phyloP scores from a whole-genome alignment of 2,329 filamentous ascomycete genomes.

The Venturia asperata region DNA sequence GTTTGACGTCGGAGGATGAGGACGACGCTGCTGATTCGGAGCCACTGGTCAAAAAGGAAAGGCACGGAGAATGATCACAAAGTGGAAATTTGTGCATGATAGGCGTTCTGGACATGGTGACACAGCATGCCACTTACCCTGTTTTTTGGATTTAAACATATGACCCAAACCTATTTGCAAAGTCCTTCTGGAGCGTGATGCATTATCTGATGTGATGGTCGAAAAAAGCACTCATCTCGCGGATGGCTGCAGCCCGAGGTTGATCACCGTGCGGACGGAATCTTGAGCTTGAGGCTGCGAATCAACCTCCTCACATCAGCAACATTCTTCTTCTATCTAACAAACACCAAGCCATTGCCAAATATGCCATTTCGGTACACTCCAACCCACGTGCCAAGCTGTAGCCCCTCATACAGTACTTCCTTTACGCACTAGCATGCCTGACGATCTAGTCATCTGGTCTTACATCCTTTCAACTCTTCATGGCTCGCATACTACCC shows the following conservation, averaged over 20 bases:
- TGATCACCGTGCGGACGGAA: background rate
- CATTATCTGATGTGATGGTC: background rate
- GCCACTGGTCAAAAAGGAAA: conserved; percentile 15
- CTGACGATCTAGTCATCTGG: background rate
- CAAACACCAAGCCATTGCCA: background rate
- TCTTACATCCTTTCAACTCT: background rate
- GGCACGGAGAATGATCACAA: background rate
- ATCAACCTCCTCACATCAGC: background rate
- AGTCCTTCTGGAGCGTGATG: background rate
- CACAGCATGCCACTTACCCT: background rate
- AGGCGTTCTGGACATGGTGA: conserved; percentile 10
- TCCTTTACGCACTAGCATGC: background rate
- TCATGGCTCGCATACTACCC: conserved; percentile 4
- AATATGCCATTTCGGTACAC: background rate
- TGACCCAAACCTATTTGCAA: background rate
- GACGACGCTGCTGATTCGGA: conserved; percentile 33
- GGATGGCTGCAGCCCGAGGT: background rate
- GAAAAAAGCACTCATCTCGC: background rate
- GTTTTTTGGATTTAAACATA: background rate
- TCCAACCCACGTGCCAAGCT: background rate
- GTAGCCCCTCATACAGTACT: background rate
- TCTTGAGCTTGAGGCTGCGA: background rate
- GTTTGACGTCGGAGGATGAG: conserved; percentile 82
- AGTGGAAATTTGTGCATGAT: background rate
- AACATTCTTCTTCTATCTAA: background rate